Conservation (phyloP, 768 basidiomycete genomes). For the Mycena metata region DNA sequence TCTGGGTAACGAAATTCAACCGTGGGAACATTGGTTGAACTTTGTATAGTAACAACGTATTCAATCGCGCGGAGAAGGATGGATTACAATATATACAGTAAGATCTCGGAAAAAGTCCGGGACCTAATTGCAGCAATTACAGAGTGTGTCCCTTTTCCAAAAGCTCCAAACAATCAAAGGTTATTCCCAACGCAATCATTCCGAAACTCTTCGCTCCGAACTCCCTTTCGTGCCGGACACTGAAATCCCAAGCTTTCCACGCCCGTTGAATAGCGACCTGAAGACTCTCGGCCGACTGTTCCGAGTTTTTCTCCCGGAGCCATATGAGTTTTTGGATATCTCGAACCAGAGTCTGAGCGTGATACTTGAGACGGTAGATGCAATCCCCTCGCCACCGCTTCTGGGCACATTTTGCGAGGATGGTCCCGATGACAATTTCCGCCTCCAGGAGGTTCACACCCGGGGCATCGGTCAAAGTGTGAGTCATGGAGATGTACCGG, state of each 20-base stretch:
- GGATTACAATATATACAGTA: too few relatives aligned
- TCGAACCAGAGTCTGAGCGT: constrained; percentile 64
- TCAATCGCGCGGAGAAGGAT: too few relatives aligned
- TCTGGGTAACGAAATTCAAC: too few relatives aligned
- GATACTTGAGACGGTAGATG: constrained; percentile 72
- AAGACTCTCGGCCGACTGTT: constrained; percentile 47
- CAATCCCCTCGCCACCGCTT: constrained; percentile 71
- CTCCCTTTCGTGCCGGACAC: constrained; percentile 54
- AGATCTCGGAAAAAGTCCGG: too few relatives aligned
- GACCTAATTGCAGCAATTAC: neutral
- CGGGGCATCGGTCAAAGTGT: constrained; percentile 71
- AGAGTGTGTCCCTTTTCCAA: constrained; percentile 31
- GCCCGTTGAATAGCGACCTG: constrained; percentile 60
- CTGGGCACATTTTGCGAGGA: constrained; percentile 77
- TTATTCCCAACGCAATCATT: constrained; percentile 69
- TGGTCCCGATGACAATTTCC: constrained; percentile 82
- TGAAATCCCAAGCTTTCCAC: constrained; percentile 78
- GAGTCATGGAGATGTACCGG: constrained; percentile 76
- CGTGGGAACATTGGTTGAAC: too few relatives aligned
- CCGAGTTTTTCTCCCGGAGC: constrained; percentile 40
- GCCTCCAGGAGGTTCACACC: constrained; percentile 74
- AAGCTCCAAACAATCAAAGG: constrained; percentile 70
- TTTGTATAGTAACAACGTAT: too few relatives aligned
- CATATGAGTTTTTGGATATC: constrained; percentile 61
- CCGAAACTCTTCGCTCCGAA: constrained; percentile 78